Evolutionary conservation across 768 basidiomycete species (phyloP), one percentile per base, ranked within the genome.

Genomic region (Dacryopinax spathularia): DNA sequence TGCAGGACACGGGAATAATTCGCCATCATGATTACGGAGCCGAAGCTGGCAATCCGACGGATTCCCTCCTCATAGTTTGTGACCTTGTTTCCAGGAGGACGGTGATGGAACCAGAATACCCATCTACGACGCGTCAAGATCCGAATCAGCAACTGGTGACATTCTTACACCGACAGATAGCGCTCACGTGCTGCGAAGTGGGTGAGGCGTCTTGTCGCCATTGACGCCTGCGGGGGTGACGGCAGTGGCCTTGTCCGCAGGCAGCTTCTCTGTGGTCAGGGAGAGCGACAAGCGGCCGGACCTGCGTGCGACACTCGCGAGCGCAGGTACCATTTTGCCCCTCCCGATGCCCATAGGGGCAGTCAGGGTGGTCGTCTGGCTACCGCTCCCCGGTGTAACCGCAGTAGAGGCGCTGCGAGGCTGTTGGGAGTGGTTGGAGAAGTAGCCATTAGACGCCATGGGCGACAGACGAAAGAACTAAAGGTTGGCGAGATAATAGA

Each of bases 51-150:
- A 56, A 97, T 85, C 74, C 87, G 88, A 76, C 91, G 91, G 70
- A 97, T 95, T 31, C 92, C 91, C 71, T 95, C 92, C 70, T 96
- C 93, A 71, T 97, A 96, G 71, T 84, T 92, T 12, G 85, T 80
- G 66, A 89, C 85, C 76, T 93, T 95, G 66, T 88, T 91, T 15
- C 91, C 91, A 16, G 91, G 90, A 1, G 88, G 79, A 66, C 90
- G 87, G 72, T 95, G 91, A 71, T 91, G 88, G 77, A 91, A 93
- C 87, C 88, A 93, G 72, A 91, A 91, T 5, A 90, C 81, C 91
- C 91, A 93, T 37, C 68, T 68, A 36, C 16, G 31, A 34, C 12
- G 20, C 10, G 48, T 56, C 48, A 56, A 56, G 48, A 25, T 29
- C 25, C 29, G 31, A 7, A 29, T 56, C 48, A 56, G 48, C 12